Base-by-base conservation (phyloP, 176 grass and related monocot genomes). In the Triticum monococcum region DNA sequence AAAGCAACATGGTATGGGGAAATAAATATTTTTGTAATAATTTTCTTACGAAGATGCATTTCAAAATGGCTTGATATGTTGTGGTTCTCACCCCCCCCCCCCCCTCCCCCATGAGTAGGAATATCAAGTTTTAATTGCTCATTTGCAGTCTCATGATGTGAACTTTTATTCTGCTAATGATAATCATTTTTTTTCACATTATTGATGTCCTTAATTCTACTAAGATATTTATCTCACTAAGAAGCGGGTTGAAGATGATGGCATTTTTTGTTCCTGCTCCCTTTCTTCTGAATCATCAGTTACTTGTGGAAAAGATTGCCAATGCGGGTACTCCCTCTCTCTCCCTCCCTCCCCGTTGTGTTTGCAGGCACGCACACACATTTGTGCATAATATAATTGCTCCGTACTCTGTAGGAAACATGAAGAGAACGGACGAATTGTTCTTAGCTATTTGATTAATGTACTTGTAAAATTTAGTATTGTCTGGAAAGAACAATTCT, bases 171-270 rank as follows among this genome's bases (percentile, higher is more conserved):
- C 56, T 48, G 33, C 59, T 30, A 7, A 28, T 50, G 48, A 26
- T 14, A 64, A 59, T 59, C 6, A 59, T 59, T 22, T 22, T 57
- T 30, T 20, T 59, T 59, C 56, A 59, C 56, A 52, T 75, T 87
- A 18, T 54, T 72, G 25, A 70, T 87, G 36, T 18, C 84, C 92
- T 87, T 91, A 86, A 87, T 80, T 84, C 40, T 87, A 14, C 22
- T 22, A 93, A 97, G 95, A 95, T 89, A 43, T 91, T 43, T 94
- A 94, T 87, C 85, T 90, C 40, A 95, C 85, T 81, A 95, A 93
- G 89, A 91, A 78, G 76, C 84, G 86, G 48, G 73, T 93, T 83
- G 93, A 98, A 79, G 96, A 98, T 89, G 92, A 98, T 86, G 96
- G 96, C 26, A 94, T 98, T 23, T 96, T 92, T 70, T 98, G 96